Conservation (phyloP, 106 monocot genomes). For the Chionographis japonica region DNA sequence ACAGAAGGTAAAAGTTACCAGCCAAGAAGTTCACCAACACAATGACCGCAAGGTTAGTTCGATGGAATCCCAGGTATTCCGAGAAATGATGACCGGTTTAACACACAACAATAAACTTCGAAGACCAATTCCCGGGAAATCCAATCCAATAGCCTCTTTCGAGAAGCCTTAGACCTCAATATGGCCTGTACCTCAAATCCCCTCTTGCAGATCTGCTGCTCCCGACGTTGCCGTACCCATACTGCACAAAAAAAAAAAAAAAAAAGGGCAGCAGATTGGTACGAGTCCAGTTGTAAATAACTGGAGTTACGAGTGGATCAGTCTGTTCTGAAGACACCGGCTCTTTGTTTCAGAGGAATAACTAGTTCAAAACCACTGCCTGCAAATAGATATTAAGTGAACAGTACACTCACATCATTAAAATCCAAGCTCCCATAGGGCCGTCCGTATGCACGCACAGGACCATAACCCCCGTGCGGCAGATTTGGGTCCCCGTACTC, state of each 20-base stretch:
- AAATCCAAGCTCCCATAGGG: slow-evolving; percentile 78
- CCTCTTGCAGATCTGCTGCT: slow-evolving; percentile 60
- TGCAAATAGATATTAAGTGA: background rate
- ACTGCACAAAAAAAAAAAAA: slow-evolving; percentile 38
- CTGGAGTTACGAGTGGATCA: background rate
- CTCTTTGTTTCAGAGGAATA: background rate
- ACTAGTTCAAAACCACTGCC: background rate
- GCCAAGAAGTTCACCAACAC: too few species aligned
- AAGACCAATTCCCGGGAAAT: too few species aligned
- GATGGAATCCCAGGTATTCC: too few species aligned
- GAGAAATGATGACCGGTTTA: too few species aligned
- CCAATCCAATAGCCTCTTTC: too few species aligned
- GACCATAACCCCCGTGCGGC: slow-evolving; percentile 47
- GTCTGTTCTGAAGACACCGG: background rate
- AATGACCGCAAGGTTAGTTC: too few species aligned
- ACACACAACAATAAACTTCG: too few species aligned
- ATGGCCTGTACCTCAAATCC: slow-evolving; percentile 93
- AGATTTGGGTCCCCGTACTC: slow-evolving; percentile 29
- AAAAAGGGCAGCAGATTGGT: background rate
- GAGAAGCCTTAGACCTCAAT: slow-evolving; percentile 19
- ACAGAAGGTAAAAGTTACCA: too few species aligned
- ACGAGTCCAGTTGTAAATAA: background rate
- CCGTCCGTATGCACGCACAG: slow-evolving; percentile 65
- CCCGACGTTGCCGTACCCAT: slow-evolving; percentile 72
- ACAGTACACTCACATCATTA: slow-evolving; percentile 62